phyloP scores from a whole-genome alignment of 495 filamentous ascomycete species.

The Xylaria castorea region DNA sequence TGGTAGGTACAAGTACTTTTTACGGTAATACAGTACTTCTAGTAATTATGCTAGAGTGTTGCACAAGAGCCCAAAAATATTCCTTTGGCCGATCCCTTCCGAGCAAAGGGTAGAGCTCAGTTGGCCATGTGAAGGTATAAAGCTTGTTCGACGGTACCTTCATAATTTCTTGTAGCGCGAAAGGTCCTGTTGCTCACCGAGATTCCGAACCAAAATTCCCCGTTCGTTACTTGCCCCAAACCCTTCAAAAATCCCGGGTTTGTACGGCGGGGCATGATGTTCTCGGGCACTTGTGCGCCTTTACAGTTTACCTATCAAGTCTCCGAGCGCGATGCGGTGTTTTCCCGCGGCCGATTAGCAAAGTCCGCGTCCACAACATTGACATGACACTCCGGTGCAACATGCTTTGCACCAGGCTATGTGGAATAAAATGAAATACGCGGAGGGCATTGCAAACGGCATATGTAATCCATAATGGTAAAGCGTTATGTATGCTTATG shows the following conservation, averaged over 20 bases:
- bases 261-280: not conserved
- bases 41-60: constrained; percentile 13
- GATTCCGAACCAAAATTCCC: not conserved
- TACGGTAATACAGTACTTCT: not conserved
- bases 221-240: not conserved
- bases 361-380: constrained; percentile 11
- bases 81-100: constrained; percentile 17
- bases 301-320: not conserved
- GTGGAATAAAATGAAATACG: constrained; percentile 1
- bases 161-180: not conserved
- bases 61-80: constrained; percentile 21
- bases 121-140: not conserved
- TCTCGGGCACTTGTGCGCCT: not conserved
- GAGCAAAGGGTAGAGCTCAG: not conserved
- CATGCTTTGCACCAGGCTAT: not conserved
- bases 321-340: constrained; percentile 22
- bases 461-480: not conserved
- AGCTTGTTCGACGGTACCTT: not conserved
- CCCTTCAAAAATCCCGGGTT: not conserved
- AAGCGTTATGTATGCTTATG: constrained; percentile 10
- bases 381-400: constrained; percentile 5
- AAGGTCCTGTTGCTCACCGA: not conserved
- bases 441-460: not conserved
- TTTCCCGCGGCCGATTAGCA: constrained; percentile 19
- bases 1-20: not conserved